Evolutionary conservation across 2,329 filamentous ascomycete genomes (phyloP).

Genomic region (Fusarium illudens): DNA sequence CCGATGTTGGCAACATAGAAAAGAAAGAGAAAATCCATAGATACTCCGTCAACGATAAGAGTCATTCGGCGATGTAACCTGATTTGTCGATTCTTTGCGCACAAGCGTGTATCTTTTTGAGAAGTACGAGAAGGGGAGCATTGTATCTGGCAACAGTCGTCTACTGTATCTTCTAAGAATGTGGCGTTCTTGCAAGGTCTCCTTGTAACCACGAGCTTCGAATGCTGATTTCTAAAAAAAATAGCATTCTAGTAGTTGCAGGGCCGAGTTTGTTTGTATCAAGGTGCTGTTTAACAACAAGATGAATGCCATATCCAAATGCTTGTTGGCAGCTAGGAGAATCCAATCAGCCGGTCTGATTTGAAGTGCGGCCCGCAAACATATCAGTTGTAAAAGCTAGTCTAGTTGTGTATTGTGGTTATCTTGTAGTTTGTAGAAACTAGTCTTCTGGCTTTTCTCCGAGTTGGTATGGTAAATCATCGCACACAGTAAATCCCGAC

Average conservation of each 20-base stretch:
- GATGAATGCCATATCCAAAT: too few species aligned
- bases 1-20: background rate
- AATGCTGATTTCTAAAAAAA: too few species aligned
- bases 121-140: conserved; percentile 21
- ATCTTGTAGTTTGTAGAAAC: background rate
- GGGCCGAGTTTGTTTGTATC: too few species aligned
- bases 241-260: too few species aligned
- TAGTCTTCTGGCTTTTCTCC: background rate
- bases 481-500: conserved; percentile 7
- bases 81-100: background rate
- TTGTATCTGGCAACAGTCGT: conserved; percentile 34
- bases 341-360: too few species aligned
- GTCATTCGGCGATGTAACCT: background rate
- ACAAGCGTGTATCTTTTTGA: conserved; percentile 3
- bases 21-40: conserved; percentile 6
- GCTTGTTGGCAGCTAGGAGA: too few species aligned
- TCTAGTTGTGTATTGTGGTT: background rate
- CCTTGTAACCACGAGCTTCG: too few species aligned
- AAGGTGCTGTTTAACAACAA: too few species aligned
- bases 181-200: too few species aligned
- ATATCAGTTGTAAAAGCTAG: too few species aligned
- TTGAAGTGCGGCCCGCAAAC: too few species aligned
- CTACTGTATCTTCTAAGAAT: too few species aligned
- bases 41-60: background rate
- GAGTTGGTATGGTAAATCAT: conserved; percentile 5